Percentiles rank a stretch among this genome's conserved stretches.
phyloP scores from a whole-genome alignment of 257 asterid species.

The Buddleja alternifolia region DNA sequence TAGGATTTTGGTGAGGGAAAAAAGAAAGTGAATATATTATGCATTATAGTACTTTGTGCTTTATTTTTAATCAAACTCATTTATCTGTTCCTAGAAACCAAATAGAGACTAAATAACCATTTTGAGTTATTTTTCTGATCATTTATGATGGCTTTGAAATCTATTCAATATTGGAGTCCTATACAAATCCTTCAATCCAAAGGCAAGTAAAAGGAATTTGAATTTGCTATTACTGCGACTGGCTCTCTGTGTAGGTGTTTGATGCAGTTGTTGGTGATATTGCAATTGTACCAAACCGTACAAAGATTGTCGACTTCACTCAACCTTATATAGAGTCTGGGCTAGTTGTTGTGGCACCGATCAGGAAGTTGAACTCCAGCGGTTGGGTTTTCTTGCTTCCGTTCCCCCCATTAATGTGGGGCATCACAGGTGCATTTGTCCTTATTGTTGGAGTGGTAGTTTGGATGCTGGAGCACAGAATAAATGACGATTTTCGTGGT shows the following conservation, averaged over 20 bases:
- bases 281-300: slow-evolving; percentile 32
- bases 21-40: too few relatives aligned
- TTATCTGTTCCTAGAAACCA: too few relatives aligned
- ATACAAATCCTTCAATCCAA: too few relatives aligned
- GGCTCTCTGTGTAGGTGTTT: slow-evolving; percentile 22
- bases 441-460: slow-evolving; percentile 41
- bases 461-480: slow-evolving; percentile 52
- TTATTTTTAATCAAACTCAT: too few relatives aligned
- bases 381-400: slow-evolving; percentile 50
- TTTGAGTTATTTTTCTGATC: too few relatives aligned
- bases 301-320: slow-evolving; percentile 38
- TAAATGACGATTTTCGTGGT: slow-evolving; percentile 54
- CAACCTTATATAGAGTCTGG: slow-evolving; percentile 43
- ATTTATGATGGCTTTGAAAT: too few relatives aligned
- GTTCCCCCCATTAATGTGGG: slow-evolving; percentile 46
- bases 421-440: slow-evolving; percentile 34
- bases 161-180: too few relatives aligned
- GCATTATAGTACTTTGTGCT: too few relatives aligned
- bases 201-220: too few relatives aligned
- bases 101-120: too few relatives aligned
- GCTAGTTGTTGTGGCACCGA: slow-evolving; percentile 50
- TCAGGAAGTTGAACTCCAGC: slow-evolving; percentile 30
- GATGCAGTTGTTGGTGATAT: slow-evolving; percentile 48
- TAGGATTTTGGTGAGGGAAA: too few relatives aligned
- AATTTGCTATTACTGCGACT: too few relatives aligned